Evolutionary conservation across 257 asterid species (phyloP).

Genomic region (Linaria vulgaris): DNA sequence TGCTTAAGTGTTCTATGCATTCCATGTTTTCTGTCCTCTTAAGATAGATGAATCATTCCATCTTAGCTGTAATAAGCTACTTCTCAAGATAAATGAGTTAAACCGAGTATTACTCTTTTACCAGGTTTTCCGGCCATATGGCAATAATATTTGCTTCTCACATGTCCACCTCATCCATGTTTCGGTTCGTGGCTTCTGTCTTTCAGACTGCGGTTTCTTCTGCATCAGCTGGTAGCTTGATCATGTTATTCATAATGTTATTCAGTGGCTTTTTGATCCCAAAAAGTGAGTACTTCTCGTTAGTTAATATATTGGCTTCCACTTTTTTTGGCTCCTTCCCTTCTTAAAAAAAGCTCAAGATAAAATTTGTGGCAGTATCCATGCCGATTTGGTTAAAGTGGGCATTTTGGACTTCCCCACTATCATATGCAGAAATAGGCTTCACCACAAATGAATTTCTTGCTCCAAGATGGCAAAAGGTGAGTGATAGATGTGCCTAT

Average conservation of each 20-base stretch:
- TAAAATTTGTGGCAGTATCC: background rate
- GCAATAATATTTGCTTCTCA: conserved; percentile 1
- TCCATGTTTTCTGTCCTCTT: background rate
- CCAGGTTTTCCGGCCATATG: conserved; percentile 9
- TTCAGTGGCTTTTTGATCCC: conserved; percentile 8
- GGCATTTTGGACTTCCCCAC: conserved; percentile 12
- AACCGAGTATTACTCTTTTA: no score
- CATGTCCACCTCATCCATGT: background rate
- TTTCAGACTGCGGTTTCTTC: conserved; percentile 9
- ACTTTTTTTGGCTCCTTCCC: background rate
- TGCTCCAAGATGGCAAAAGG: conserved; percentile 22
- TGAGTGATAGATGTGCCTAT: background rate
- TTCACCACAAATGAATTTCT: conserved; percentile 14
- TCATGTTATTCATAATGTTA: conserved; percentile 2
- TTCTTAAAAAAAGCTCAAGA: background rate
- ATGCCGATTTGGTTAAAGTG: conserved; percentile 18
- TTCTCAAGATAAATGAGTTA: no score
- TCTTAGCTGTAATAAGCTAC: no score
- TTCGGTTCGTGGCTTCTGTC: conserved; percentile 4
- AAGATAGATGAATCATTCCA: no score
- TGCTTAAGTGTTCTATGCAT: background rate
- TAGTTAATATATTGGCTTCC: background rate
- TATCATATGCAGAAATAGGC: conserved; percentile 15
- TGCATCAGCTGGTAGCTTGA: conserved; percentile 3
- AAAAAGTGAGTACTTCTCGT: background rate